phyloP scores from a whole-genome alignment of 2,329 filamentous ascomycete genomes.

The Hypoxylon sp. region DNA sequence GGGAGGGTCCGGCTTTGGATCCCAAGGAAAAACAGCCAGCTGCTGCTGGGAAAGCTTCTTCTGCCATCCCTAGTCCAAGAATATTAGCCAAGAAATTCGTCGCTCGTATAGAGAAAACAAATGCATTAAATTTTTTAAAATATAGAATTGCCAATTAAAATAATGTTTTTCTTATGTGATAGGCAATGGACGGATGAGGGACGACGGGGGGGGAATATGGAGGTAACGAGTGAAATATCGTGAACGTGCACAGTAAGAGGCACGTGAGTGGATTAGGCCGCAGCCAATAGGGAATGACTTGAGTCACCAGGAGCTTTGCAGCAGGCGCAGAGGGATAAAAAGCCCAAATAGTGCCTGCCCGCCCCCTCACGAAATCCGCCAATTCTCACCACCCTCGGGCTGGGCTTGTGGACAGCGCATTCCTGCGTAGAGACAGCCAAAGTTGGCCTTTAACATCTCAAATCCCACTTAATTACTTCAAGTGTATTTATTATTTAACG shows the following conservation, averaged over 20 bases:
- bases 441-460: constrained; percentile 8
- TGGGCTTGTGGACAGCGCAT: constrained; percentile 44
- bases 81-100: constrained; percentile 37
- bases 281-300: constrained; percentile 36
- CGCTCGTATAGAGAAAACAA: background rate
- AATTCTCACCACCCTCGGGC: constrained; percentile 59
- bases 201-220: constrained; percentile 2
- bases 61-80: constrained; percentile 84
- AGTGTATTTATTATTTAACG: constrained; percentile 10
- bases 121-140: background rate
- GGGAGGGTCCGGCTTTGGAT: constrained; percentile 81
- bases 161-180: constrained; percentile 20
- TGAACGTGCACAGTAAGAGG: constrained; percentile 41
- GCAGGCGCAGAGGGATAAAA: constrained; percentile 60
- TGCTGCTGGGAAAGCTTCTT: constrained; percentile 86
- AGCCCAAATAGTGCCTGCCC: constrained; percentile 68
- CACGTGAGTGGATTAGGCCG: constrained; percentile 45
- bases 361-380: constrained; percentile 62
- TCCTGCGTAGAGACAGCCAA: background rate
- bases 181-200: background rate
- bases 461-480: constrained; percentile 11
- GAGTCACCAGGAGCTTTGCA: constrained; percentile 43
- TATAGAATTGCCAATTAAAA: background rate
- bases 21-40: constrained; percentile 94
- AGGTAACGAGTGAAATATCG: constrained; percentile 42